These are phyloP conservation scores for Ploettnerulaceae sp. DNA, from an alignment of 2,329 filamentous ascomycete species.

Conservation along the genomic window DNA sequence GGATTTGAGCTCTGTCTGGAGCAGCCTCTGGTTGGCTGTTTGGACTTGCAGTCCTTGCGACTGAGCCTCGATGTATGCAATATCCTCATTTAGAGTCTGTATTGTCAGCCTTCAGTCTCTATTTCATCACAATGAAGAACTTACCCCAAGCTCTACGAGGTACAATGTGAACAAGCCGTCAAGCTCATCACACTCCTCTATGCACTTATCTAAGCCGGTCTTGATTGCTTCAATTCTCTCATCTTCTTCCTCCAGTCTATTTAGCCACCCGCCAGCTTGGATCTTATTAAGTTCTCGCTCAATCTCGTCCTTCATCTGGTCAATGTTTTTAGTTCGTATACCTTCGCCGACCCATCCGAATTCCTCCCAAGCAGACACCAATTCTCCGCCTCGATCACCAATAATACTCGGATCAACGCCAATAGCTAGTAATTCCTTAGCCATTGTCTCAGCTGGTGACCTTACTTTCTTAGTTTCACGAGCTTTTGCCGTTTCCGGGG, in stretches of 20 bases:
- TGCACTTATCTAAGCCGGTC: slow-evolving; percentile 79
- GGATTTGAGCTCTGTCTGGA: slow-evolving; percentile 80
- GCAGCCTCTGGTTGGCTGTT: slow-evolving; percentile 90
- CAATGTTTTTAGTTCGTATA: slow-evolving; percentile 68
- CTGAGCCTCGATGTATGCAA: slow-evolving; percentile 95
- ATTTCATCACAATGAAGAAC: slow-evolving; percentile 33
- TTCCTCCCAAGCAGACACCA: slow-evolving; percentile 76
- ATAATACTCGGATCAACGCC: slow-evolving; percentile 75
- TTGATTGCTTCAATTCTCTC: slow-evolving; percentile 85
- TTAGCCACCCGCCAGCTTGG: slow-evolving; percentile 89
- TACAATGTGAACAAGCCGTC: slow-evolving; percentile 93
- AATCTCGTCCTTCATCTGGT: slow-evolving; percentile 76
- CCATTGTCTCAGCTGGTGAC: slow-evolving; percentile 32
- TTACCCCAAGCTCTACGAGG: slow-evolving; percentile 84
- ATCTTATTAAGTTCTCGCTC: slow-evolving; percentile 85
- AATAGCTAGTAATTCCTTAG: slow-evolving; percentile 41
- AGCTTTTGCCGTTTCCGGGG: slow-evolving; percentile 27
- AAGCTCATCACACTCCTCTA: slow-evolving; percentile 91
- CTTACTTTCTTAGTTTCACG: slow-evolving; percentile 30
- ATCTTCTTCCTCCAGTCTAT: slow-evolving; percentile 79
- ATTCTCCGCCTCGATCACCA: slow-evolving; percentile 71
- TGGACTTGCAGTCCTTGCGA: slow-evolving; percentile 96
- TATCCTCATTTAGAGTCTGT: slow-evolving; percentile 89
- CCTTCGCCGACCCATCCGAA: slow-evolving; percentile 83
- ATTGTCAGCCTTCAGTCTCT: slow-evolving; percentile 20